A percentile compares a stretch with the other conserved stretches of the same genome.
Conservation (phyloP, 1,284 basidiomycete species). For the Trametes hirsuta region DNA sequence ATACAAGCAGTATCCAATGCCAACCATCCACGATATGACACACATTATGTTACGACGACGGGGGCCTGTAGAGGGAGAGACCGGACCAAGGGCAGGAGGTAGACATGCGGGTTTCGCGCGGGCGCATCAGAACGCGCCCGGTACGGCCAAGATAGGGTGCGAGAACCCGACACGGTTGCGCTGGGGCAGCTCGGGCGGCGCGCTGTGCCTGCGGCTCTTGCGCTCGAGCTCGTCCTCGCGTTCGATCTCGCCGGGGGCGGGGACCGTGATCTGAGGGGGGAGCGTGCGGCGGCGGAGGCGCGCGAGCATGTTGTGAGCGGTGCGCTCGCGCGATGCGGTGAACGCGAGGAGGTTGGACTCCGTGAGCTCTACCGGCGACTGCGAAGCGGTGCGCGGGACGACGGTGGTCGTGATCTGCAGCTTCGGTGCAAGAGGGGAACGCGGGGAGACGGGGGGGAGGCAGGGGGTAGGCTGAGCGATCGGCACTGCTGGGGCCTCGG, state of each 20-base stretch:
- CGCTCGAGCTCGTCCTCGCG: constrained; percentile 36
- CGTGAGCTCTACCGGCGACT: constrained; percentile 51
- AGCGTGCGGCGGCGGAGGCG: constrained; percentile 60
- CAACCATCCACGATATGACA: constrained; percentile 21
- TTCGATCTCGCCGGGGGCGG: constrained; percentile 30
- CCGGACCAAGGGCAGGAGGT: constrained; percentile 1
- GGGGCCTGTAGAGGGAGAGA: constrained; percentile 3
- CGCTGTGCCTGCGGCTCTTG: constrained; percentile 40
- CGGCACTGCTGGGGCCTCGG: constrained; percentile 32
- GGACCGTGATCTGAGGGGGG: constrained; percentile 31
- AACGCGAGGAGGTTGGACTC: constrained; percentile 56
- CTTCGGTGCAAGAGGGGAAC: constrained; percentile 41
- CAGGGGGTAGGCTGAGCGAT: constrained; percentile 28
- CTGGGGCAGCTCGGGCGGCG: constrained; percentile 42
- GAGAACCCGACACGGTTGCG: constrained; percentile 39
- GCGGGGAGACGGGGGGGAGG: constrained; percentile 35
- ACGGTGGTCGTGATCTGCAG: constrained; percentile 54
- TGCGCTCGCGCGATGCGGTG: constrained; percentile 49
- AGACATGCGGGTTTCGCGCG: constrained; percentile 1
- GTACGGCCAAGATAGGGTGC: constrained; percentile 40
- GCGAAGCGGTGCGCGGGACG: constrained; percentile 48
- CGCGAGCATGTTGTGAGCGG: constrained; percentile 64
- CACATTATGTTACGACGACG: constrained; percentile 19
- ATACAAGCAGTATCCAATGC: constrained; percentile 27
- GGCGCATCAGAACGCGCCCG: constrained; percentile 42